Evolutionary conservation across 768 basidiomycete species (phyloP), one percentile per base, ranked within the genome.

Genomic region (Mycena vitilis): DNA sequence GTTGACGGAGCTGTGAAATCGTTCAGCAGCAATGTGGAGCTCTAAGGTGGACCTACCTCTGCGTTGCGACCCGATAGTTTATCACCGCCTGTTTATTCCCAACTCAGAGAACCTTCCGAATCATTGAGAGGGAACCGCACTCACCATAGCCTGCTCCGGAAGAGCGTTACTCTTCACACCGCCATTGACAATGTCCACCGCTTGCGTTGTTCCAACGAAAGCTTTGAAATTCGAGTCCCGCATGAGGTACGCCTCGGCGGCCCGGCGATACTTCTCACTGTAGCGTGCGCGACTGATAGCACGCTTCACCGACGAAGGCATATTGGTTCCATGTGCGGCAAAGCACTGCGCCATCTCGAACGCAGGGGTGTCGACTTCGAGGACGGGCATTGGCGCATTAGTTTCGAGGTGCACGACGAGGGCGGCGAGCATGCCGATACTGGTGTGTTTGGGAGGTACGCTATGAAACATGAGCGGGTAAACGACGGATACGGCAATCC

Each of bases 401-500:
- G 77, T 75, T 70, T 91, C 89, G 34, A 89, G 75, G 20, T 81
- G 75, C 5, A 84, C 81, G 48, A 91, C 77, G 20, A 88, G 69
- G 4, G 82, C 75, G 7, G 90, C 79, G 40, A 91, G 82, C 65
- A 89, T 84, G 45, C 91, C 90, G 57, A 91, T 89, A 56, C 83
- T 81, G 82, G 37, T 69, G 58, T 69, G 68, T 12, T 47, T 63
- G 25, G 68, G 75, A 25, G 68, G 68, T 10, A 69, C 58, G 34
- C 63, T 64, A 44, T 6, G 53, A 0, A 6, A 36, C 25, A 20
- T 13, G 23, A 20, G 55, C 15, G 20, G 13, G 36, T 47, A 20
- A 12, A 18, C 45, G 5, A 42, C 23, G 7, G 7, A 44, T 81
- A 86, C 3, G 88, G 91, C 64, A 90, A 13, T 89, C 89, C 2